Percentiles rank a stretch among this genome's conserved stretches.
Evolutionary conservation across 2,329 filamentous ascomycete genomes (phyloP).

Genomic region (Xylaria multiplex): DNA sequence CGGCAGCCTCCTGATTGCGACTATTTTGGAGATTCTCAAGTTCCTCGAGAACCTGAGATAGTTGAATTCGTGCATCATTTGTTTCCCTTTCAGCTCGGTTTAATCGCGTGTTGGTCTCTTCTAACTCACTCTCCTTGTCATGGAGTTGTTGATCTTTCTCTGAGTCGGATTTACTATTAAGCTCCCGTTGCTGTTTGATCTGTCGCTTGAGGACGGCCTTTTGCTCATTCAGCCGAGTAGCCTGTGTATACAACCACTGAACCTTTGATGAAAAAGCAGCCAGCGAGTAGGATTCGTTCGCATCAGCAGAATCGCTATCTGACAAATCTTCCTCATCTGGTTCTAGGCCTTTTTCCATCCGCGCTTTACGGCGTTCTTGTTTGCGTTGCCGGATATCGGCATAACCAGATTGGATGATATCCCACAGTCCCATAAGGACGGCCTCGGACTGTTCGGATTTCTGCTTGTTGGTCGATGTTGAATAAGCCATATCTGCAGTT

Average conservation of each 20-base stretch:
- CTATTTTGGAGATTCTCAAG: conserved; percentile 54
- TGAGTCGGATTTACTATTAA: conserved; percentile 86
- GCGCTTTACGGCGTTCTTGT: conserved; percentile 62
- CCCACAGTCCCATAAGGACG: conserved; percentile 65
- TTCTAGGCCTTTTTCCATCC: conserved; percentile 65
- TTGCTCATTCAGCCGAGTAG: conserved; percentile 84
- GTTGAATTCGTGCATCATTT: conserved; percentile 58
- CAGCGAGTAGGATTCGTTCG: conserved; percentile 74
- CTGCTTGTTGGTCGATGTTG: conserved; percentile 50
- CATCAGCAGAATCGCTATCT: conserved; percentile 68
- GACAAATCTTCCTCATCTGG: conserved; percentile 71
- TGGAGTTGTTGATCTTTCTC: conserved; percentile 73
- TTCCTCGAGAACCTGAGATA: conserved; percentile 59
- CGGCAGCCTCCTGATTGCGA: conserved; percentile 49
- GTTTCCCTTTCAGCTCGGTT: conserved; percentile 50
- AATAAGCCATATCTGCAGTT: conserved; percentile 48
- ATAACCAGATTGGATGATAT: conserved; percentile 65
- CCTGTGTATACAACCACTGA: conserved; percentile 79
- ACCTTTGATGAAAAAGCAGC: conserved; percentile 81
- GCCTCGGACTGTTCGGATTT: conserved; percentile 66
- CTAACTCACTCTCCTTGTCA: conserved; percentile 66
- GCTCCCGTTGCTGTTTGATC: conserved; percentile 92
- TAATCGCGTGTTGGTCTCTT: conserved; percentile 51
- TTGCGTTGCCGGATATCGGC: conserved; percentile 65
- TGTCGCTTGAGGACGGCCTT: conserved; percentile 89